These are phyloP conservation scores for Colletotrichum tanaceti DNA, from an alignment of 2,329 filamentous ascomycete genomes.

Conservation along the genomic window DNA sequence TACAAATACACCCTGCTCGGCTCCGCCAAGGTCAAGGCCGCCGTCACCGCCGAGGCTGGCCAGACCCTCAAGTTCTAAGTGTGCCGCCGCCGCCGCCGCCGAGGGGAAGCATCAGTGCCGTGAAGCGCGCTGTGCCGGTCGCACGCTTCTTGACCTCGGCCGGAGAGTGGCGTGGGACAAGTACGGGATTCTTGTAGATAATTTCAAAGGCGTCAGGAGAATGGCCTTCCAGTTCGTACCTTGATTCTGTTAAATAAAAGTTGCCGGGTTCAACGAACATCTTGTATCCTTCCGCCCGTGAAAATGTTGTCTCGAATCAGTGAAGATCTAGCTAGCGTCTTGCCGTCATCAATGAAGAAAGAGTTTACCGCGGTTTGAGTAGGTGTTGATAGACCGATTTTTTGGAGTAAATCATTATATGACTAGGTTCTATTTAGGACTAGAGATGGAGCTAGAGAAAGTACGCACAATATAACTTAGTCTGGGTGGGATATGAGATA, in stretches of 20 bases:
- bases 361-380: too few species aligned
- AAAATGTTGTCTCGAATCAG: too few species aligned
- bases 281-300: too few species aligned
- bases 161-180: constrained; percentile 8
- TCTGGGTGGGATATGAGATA: too few species aligned
- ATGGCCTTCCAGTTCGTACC: not conserved
- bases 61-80: constrained; percentile 52
- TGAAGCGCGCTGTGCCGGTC: constrained; percentile 29
- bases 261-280: constrained; percentile 26
- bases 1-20: constrained; percentile 63
- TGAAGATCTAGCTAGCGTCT: too few species aligned
- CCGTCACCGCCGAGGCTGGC: constrained; percentile 55
- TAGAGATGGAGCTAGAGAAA: too few species aligned
- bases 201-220: constrained; percentile 28
- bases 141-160: not conserved
- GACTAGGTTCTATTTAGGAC: too few species aligned
- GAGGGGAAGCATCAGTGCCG: not conserved
- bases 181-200: constrained; percentile 37
- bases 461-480: too few species aligned
- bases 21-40: constrained; percentile 57
- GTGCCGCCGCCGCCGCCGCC: not conserved
- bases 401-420: too few species aligned
- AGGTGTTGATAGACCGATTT: too few species aligned
- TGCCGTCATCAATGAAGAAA: too few species aligned
- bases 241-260: constrained; percentile 21